Base-by-base conservation (phyloP, 306 rosid species). In the Malus sylvestris region DNA sequence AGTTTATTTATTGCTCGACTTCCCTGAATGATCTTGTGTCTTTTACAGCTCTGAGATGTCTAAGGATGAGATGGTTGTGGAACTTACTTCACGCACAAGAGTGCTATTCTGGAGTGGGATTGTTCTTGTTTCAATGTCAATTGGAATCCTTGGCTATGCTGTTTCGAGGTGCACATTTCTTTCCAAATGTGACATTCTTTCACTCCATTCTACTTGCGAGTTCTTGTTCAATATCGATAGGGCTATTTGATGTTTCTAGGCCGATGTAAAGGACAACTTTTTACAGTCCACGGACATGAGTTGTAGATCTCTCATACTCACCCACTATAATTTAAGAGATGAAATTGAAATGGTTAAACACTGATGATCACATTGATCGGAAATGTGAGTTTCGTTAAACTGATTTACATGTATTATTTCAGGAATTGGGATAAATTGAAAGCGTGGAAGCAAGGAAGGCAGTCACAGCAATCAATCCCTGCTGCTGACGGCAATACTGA, bases 351-450 rank as follows among this genome's bases (percentile, higher is more conserved):
- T 25, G 9, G 71, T 42, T 68, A 8, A 22, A 19, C 52, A 35
- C 20, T 69, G 70, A 63, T 33, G 51, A 71, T 61, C 64, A 46
- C 25, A 20, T 35, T 72, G n/a, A 38, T 38, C 18, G 22, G 58
- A 9, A 6, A 64, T 72, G 45, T 57, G 22, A 35, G 40, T 38
- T 38, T 38, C 10, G 2, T 38, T 7, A 7, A 38, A 7, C 9
- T 38, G 42, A 49, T 49, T 16, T 5, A 49, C 55, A 49, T 14
- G 6, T 15, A 49, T 49, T 64, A 20, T 75, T 85, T 52, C 81
- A 95, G 98, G 89, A 92, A 92, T 78, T 95, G 97, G 97, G 85
- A 83, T 83, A 90, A 79, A 81, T 95, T 88, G 97, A 92, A 80
- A 80, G 88, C 76, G 55, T 83, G 95, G 93, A 86, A 86, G 84